Evolutionary conservation across 2,329 filamentous ascomycete genomes (phyloP).

Genomic region (Colletotrichum falcatum): DNA sequence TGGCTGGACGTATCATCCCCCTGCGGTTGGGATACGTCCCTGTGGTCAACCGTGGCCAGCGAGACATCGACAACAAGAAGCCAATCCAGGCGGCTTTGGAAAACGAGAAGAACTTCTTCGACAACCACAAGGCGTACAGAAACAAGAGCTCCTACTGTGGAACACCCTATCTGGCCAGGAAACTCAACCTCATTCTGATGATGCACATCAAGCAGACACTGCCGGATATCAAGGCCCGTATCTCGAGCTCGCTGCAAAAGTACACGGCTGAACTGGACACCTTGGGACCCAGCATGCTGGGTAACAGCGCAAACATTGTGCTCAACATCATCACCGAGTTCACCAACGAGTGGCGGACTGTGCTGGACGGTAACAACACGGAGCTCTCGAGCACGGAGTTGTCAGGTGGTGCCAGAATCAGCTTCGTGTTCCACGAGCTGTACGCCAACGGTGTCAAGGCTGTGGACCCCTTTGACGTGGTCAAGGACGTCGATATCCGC

Average conservation of each 20-base stretch:
- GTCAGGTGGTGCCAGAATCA: slow-evolving; percentile 97
- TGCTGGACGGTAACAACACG: slow-evolving; percentile 95
- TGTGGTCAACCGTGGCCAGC: slow-evolving; percentile 96
- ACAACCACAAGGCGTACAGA: slow-evolving; percentile 97
- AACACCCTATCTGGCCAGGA: slow-evolving; percentile 94
- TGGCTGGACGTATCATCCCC: slow-evolving; percentile 96
- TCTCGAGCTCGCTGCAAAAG: slow-evolving; percentile 92
- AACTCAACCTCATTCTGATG: slow-evolving; percentile 98
- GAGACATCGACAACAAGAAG: slow-evolving; percentile 99
- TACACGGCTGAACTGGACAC: slow-evolving; percentile 85
- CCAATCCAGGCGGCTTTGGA: slow-evolving; percentile 91
- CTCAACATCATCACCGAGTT: slow-evolving; percentile 99
- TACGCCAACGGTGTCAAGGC: slow-evolving; percentile 98
- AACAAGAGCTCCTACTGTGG: slow-evolving; percentile 99
- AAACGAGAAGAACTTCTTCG: slow-evolving; percentile 96
- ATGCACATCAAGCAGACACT: slow-evolving; percentile 99
- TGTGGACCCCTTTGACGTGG: slow-evolving; percentile 95
- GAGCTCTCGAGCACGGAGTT: slow-evolving; percentile 95
- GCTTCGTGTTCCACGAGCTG: slow-evolving; percentile 98
- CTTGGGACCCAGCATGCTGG: slow-evolving; percentile 93
- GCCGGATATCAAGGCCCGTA: slow-evolving; percentile 97
- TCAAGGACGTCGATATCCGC: slow-evolving; percentile 97
- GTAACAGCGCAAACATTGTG: slow-evolving; percentile 95
- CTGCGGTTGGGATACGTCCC: slow-evolving; percentile 95
- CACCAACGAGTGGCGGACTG: slow-evolving; percentile 95